A percentile compares a stretch with the other conserved stretches of the same genome.
Evolutionary conservation across 805 yeast genomes (phyloP).

Genomic region (Nakazawaea wickerhamii): DNA sequence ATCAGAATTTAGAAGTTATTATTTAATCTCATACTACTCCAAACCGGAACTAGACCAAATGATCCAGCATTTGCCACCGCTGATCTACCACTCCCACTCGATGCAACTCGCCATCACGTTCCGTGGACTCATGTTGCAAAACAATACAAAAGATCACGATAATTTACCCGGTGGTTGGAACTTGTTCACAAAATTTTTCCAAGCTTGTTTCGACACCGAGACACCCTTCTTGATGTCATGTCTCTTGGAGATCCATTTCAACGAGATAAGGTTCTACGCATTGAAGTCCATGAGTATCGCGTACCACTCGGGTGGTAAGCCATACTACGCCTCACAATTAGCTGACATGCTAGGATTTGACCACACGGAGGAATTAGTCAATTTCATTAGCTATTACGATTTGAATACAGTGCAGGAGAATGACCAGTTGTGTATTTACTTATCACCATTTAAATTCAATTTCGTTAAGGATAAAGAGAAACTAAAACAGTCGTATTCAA

Average conservation of each 20-base stretch:
- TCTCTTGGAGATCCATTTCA: constrained; percentile 72
- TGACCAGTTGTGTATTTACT: constrained; percentile 33
- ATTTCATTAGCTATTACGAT: constrained; percentile 61
- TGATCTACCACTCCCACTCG: constrained; percentile 44
- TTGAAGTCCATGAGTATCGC: constrained; percentile 60
- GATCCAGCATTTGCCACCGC: constrained; percentile 59
- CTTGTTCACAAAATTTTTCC: constrained; percentile 60
- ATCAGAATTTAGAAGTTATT: constrained; percentile 89
- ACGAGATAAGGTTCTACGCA: constrained; percentile 72
- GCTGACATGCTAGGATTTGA: constrained; percentile 61
- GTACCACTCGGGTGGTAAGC: constrained; percentile 66
- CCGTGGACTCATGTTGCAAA: constrained; percentile 61
- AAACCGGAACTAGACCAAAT: constrained; percentile 84
- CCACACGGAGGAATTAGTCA: constrained; percentile 41
- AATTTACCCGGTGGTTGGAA: constrained; percentile 55
- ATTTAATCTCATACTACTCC: constrained; percentile 68
- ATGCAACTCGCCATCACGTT: constrained; percentile 72
- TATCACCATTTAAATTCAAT: constrained; percentile 35
- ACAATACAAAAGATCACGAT: constrained; percentile 47
- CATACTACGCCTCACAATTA: constrained; percentile 48
- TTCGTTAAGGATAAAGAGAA: constrained; percentile 32
- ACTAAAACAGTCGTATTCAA: constrained; percentile 42
- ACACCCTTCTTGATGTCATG: constrained; percentile 70
- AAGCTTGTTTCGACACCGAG: constrained; percentile 38
- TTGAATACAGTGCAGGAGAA: constrained; percentile 35